Evolutionary conservation across 352 stramenopile species (phyloP).

Genomic region (Phytopythium cucurbitacearum): DNA sequence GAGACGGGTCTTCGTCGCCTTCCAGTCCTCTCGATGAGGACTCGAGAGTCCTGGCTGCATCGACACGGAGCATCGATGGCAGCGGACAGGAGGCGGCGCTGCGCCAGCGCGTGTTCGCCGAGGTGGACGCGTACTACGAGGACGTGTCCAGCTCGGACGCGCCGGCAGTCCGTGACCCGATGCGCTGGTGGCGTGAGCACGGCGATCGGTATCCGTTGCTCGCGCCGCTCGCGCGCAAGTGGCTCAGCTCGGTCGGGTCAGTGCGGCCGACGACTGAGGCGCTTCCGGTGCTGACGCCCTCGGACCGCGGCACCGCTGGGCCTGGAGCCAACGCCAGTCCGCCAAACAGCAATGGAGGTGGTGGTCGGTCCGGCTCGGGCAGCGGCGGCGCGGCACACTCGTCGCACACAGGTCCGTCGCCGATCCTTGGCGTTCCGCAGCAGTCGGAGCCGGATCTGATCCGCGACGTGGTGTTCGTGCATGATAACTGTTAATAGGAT

Average conservation of each 20-base stretch:
- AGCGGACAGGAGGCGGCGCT: slow-evolving; percentile 31
- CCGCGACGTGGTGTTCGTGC: slow-evolving; percentile 41
- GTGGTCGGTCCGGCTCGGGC: background rate
- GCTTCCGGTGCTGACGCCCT: slow-evolving; percentile 8
- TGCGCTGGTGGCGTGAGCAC: slow-evolving; percentile 44
- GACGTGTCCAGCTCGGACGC: slow-evolving; percentile 26
- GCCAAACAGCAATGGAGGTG: background rate
- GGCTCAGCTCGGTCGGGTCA: slow-evolving; percentile 35
- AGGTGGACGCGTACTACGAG: slow-evolving; percentile 41
- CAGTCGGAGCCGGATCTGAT: slow-evolving; percentile 43
- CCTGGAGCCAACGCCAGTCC: too few species aligned
- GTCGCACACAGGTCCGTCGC: background rate
- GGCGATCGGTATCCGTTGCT: slow-evolving; percentile 28
- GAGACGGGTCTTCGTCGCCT: too few species aligned
- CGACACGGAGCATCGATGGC: background rate
- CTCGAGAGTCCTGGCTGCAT: background rate
- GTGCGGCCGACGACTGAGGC: slow-evolving; percentile 22
- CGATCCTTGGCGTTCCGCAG: background rate
- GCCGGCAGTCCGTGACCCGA: slow-evolving; percentile 30
- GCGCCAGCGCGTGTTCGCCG: slow-evolving; percentile 21
- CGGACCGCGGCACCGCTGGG: slow-evolving; percentile 1
- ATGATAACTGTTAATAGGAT: slow-evolving; percentile 38
- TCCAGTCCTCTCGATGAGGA: background rate
- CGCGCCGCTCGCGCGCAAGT: slow-evolving; percentile 38
- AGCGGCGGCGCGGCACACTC: slow-evolving; percentile 8